Base-by-base conservation (phyloP, 2,329 filamentous ascomycete genomes). In the Penicillium griseofulvum region DNA sequence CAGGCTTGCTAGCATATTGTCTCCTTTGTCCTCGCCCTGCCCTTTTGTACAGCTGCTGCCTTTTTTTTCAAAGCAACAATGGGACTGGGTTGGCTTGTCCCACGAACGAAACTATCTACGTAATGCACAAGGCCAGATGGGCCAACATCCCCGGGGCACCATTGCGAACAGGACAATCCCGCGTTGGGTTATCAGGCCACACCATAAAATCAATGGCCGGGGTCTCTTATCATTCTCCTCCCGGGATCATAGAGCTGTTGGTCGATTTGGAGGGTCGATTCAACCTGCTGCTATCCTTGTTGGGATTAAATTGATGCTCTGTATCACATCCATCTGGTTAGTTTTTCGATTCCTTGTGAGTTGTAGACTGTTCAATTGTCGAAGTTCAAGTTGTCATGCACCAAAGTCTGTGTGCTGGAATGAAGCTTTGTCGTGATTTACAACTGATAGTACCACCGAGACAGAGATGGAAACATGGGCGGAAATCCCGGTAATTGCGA, bases 31-130 rank as follows among this genome's bases (percentile, higher is more conserved):
- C 52, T 39, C 26, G 38, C 12, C 54, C 28, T 50, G 46, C 34
- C 44, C 36, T 48, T 50, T 22, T 51, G 48, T 46, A 46, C 52
- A 49, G 43, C 51, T 42, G 24, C 29, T 26, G 54, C 55, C 49
- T 22, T 49, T 45, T 33, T 33, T 39, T 34, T 28, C 52, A 60
- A 37, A 48, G 57, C 54, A 57, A 55, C 38, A 56, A n/a, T 52
- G 48, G 53, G 49, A 48, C 55, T 56, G 47, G 22, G 47, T 55
- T 54, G 38, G 38, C 26, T 47, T 54, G 47, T 41, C 55, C 53
- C 57, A 56, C 57, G 58, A 59, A 63, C 55, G 66, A 55, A 65
- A 68, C 68, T 72, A 72, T 73, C 71, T 74, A 74, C 70, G 65
- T 63, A 65, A 58, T 67, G 65, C 59, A 69, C 58, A 65, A 67